phyloP scores from a whole-genome alignment of 176 grass and related monocot species.

The Triticum timopheevii region DNA sequence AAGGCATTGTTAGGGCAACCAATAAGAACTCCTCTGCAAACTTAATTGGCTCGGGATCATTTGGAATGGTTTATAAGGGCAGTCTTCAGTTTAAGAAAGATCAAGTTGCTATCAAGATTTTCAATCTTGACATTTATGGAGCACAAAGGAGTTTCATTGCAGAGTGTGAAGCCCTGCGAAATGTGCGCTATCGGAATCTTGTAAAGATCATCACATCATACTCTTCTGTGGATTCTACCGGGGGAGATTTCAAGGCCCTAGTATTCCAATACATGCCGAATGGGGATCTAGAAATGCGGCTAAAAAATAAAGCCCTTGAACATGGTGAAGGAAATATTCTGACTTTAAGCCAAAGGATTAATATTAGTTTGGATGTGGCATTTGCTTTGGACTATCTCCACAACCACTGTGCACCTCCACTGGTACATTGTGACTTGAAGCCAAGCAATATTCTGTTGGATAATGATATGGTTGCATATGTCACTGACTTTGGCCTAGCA shows the following conservation, averaged over 20 bases:
- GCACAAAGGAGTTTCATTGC: slow-evolving; percentile 24
- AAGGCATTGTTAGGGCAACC: slow-evolving; percentile 37
- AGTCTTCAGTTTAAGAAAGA: not conserved
- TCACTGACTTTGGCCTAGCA: slow-evolving; percentile 23
- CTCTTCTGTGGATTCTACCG: slow-evolving; percentile 24
- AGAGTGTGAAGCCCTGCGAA: slow-evolving; percentile 44
- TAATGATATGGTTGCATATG: not conserved
- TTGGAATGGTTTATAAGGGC: slow-evolving; percentile 48
- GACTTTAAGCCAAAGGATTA: not conserved
- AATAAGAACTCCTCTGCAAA: slow-evolving; percentile 43
- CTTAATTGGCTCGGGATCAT: slow-evolving; percentile 40
- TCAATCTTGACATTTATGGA: slow-evolving; percentile 23
- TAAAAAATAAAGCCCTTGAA: slow-evolving; percentile 19
- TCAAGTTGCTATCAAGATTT: slow-evolving; percentile 34
- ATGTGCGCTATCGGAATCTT: slow-evolving; percentile 45
- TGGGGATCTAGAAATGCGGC: slow-evolving; percentile 37
- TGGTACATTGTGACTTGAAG: slow-evolving; percentile 30
- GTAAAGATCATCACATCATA: slow-evolving; percentile 44
- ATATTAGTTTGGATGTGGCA: not conserved
- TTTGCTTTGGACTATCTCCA: slow-evolving; percentile 33
- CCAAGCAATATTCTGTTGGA: slow-evolving; percentile 24
- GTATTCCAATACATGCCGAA: slow-evolving; percentile 39
- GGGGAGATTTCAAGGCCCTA: slow-evolving; percentile 43
- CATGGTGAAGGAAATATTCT: not conserved
- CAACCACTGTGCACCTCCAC: not conserved